Percentiles rank a stretch among this genome's conserved stretches.
Evolutionary conservation across 805 yeast genomes (phyloP).

Genomic region (Saturnispora mendoncae): DNA sequence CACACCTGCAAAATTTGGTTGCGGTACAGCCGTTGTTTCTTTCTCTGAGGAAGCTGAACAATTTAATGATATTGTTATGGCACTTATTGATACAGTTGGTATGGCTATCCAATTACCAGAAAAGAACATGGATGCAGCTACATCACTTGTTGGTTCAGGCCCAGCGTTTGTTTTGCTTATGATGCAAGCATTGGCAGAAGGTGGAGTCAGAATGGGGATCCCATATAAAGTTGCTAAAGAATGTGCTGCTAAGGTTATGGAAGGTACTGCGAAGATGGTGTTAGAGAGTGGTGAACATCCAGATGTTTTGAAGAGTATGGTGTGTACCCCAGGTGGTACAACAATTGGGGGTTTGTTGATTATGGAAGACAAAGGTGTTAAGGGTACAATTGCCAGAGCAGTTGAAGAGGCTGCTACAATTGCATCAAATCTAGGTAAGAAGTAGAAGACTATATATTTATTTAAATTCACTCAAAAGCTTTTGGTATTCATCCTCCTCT

Average conservation of each 20-base stretch:
- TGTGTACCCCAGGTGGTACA: constrained; percentile 97
- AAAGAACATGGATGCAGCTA: constrained; percentile 92
- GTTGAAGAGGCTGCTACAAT: constrained; percentile 88
- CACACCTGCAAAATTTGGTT: constrained; percentile 89
- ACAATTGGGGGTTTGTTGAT: constrained; percentile 91
- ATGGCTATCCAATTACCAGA: constrained; percentile 66
- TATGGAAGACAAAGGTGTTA: constrained; percentile 85
- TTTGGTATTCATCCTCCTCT: constrained; percentile 25
- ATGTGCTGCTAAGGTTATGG: constrained; percentile 88
- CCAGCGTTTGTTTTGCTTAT: constrained; percentile 88
- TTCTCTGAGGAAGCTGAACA: constrained; percentile 44
- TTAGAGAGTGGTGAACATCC: constrained; percentile 79
- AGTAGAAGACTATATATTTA: constrained; percentile 27
- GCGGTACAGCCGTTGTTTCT: constrained; percentile 91
- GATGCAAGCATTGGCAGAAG: constrained; percentile 88
- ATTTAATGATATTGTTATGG: constrained; percentile 40
- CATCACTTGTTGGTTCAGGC: constrained; percentile 91
- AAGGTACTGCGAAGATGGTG: constrained; percentile 90
- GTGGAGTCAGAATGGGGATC: constrained; percentile 90
- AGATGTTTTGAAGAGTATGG: constrained; percentile 73
- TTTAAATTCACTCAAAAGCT: constrained; percentile 26
- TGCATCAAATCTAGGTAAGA: constrained; percentile 51
- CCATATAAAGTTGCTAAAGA: constrained; percentile 75
- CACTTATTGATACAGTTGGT: constrained; percentile 57
- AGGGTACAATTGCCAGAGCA: constrained; percentile 80